Percentiles rank a stretch among this genome's conserved stretches.
Conservation (phyloP, 2,329 filamentous ascomycete species). For the Penicillium decumbens region DNA sequence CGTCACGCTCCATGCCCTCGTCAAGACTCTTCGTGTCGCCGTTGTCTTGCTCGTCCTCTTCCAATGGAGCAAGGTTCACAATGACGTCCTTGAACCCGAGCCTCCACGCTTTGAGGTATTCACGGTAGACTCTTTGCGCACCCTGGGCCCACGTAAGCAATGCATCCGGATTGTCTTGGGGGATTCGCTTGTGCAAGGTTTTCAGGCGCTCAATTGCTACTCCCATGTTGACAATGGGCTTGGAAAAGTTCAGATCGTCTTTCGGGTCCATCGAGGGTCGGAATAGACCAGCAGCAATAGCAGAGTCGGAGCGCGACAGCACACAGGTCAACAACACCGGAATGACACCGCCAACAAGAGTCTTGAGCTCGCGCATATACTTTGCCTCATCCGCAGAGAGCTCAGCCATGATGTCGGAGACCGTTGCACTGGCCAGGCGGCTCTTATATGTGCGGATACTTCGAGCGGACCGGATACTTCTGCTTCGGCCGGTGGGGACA, state of each 20-base stretch:
- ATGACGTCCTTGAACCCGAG: slow-evolving; percentile 92
- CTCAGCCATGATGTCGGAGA: slow-evolving; percentile 72
- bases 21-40: slow-evolving; percentile 49
- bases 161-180: slow-evolving; percentile 64
- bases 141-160: slow-evolving; percentile 78
- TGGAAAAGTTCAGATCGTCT: slow-evolving; percentile 63
- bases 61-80: slow-evolving; percentile 78
- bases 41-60: slow-evolving; percentile 55
- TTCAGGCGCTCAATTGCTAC: slow-evolving; percentile 80
- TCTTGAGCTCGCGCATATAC: slow-evolving; percentile 86
- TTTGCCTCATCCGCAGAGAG: slow-evolving; percentile 78
- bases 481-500: slow-evolving; percentile 55
- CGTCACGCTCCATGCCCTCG: slow-evolving; percentile 54
- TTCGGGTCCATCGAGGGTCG: slow-evolving; percentile 51
- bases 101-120: slow-evolving; percentile 84
- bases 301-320: slow-evolving; percentile 64
- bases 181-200: slow-evolving; percentile 73
- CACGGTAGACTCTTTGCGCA: slow-evolving; percentile 71
- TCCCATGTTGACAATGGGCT: slow-evolving; percentile 91
- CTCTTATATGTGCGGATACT: slow-evolving; percentile 72
- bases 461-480: slow-evolving; percentile 68
- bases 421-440: slow-evolving; percentile 61
- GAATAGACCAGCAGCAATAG: slow-evolving; percentile 64
- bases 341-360: slow-evolving; percentile 89
- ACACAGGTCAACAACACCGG: slow-evolving; percentile 85